Base-by-base conservation (phyloP, 1,284 basidiomycete species). In the Trametes sp. region DNA sequence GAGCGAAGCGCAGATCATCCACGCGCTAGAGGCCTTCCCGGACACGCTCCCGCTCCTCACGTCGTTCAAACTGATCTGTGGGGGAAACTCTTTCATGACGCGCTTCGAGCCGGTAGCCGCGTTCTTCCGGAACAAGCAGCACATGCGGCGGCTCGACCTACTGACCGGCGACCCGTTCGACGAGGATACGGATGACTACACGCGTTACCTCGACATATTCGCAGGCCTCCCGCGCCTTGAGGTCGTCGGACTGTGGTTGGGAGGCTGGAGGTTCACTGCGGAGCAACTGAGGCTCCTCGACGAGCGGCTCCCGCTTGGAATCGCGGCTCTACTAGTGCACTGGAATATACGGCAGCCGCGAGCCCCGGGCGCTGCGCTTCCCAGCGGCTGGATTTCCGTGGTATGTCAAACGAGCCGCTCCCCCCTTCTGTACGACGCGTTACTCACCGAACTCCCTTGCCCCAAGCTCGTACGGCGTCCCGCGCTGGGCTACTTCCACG, bases 131-230 rank as follows among this genome's bases (percentile, higher is more conserved):
- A 35, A 44, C 49, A 59, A 50, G 59, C 38, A 23, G 14, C 16
- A 19, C 3, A 21, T 68, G 42, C 48, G 61, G 16, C 53, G 61
- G 10, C 38, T 64, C 28, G 62, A 64, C 46, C 52, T 67, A 38
- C 24, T 31, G 26, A 29, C 36, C 29, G 19, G n/a, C 48, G 33
- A 29, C 28, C 33, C 26, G 19, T 50, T 46, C 5, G 24, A 28
- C 26, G 26, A 44, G 9, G 50, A 28, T n/a, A n/a, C n/a, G 10
- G 51, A 38, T 7, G 9, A 29, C n/a, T 23, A 29, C 16, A 10
- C n/a, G 19, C 33, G 42, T 1, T 36, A 57, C 10, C 29, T 28
- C 21, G 33, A 29, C 9, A 19, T 48, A 16, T 24, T 53, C 21
- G 23, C 29, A n/a, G 23, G n/a, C 19, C 38, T 57, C 13, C 61